A percentile compares a stretch with the other conserved stretches of the same genome.
Conservation (phyloP, 495 filamentous ascomycete species). For the Cercophora newfieldiana region DNA sequence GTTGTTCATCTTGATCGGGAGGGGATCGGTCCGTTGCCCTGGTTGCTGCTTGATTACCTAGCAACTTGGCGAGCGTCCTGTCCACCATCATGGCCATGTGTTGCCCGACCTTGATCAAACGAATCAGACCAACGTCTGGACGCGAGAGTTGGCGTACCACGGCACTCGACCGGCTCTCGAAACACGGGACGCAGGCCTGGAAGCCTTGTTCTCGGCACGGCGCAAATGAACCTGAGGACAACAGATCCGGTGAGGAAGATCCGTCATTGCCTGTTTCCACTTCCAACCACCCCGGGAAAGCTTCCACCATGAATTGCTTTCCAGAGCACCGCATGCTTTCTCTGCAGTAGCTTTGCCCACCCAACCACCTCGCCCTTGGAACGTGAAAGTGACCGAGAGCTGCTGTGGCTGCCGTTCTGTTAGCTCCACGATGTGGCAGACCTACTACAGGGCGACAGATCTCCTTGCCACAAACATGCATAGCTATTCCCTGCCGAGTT, state of each 20-base stretch:
- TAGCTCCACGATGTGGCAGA: conserved; percentile 15
- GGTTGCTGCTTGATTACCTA: background rate
- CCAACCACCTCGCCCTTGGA: conserved; percentile 10
- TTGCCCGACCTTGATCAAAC: conserved; percentile 1
- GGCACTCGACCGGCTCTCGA: conserved; percentile 22
- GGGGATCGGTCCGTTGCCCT: conserved; percentile 7
- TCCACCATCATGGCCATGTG: conserved; percentile 1
- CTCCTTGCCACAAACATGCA: background rate
- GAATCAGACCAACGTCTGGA: background rate
- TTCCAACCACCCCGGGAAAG: background rate
- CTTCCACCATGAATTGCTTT: conserved; percentile 1
- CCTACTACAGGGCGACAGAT: background rate
- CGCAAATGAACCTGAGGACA: conserved; percentile 11
- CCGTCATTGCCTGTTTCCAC: background rate
- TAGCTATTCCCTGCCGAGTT: background rate
- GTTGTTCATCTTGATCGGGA: background rate
- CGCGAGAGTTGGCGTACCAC: conserved; percentile 14
- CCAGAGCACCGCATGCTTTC: conserved; percentile 12
- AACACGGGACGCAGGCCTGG: conserved; percentile 17
- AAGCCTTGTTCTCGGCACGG: conserved; percentile 4
- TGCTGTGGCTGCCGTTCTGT: conserved; percentile 13
- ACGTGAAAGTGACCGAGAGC: background rate
- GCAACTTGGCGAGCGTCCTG: conserved; percentile 2
- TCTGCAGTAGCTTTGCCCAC: background rate
- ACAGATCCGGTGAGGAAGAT: background rate